Conservation (phyloP, 2,329 filamentous ascomycete species). For the Pseudogymnoascus sp. region DNA sequence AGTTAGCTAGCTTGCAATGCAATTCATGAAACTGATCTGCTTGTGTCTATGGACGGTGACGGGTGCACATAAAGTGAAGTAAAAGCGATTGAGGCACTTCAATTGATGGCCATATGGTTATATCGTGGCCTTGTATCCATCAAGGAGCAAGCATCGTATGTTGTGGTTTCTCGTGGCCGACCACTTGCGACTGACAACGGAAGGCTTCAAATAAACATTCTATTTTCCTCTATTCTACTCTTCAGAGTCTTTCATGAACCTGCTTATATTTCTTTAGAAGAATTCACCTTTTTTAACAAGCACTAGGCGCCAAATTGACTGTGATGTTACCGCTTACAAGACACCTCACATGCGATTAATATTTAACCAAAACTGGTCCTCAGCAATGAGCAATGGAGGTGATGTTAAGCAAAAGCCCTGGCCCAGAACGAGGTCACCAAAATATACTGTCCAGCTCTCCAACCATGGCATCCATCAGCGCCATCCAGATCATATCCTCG, state of each 20-base stretch:
- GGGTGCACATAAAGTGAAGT: neutral
- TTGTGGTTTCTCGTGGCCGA: neutral
- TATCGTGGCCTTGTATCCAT: neutral
- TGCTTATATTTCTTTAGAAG: neutral
- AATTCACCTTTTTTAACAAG: neutral
- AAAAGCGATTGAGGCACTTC: neutral
- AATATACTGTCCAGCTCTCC: too few relatives aligned
- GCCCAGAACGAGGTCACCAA: neutral
- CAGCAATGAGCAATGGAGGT: neutral
- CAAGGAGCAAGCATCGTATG: neutral
- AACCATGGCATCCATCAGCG: neutral
- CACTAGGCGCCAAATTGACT: neutral
- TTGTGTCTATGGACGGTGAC: neutral
- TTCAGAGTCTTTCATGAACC: neutral
- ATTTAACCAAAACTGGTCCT: neutral
- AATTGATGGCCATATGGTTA: neutral
- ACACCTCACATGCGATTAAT: neutral
- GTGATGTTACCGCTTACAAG: neutral
- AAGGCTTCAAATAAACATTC: neutral
- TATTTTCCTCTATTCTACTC: neutral
- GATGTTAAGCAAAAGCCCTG: neutral
- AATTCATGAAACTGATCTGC: slow-evolving; percentile 1
- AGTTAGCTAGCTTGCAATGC: slow-evolving; percentile 7
- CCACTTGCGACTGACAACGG: neutral
- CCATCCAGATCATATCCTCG: neutral